A percentile compares a stretch with the other conserved stretches of the same genome.
These are phyloP conservation scores for Phialophora macrospora DNA, from an alignment of 2,329 filamentous ascomycete genomes.

Conservation along the genomic window DNA sequence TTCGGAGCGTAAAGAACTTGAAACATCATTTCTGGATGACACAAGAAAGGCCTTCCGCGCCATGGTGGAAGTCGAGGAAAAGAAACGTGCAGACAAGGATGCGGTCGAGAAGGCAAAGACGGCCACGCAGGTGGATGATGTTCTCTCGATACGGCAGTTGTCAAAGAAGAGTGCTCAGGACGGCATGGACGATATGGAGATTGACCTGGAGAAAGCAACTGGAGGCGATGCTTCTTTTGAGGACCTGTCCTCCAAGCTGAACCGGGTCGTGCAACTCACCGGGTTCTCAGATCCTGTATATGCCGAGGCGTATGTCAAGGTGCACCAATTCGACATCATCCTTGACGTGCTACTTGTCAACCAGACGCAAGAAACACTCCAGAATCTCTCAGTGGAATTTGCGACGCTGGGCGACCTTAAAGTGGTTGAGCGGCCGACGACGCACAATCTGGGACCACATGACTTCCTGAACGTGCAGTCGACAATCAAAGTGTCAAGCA, in stretches of 20 bases:
- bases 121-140: constrained; percentile 93
- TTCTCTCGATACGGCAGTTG: constrained; percentile 88
- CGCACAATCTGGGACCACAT: constrained; percentile 91
- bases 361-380: constrained; percentile 92
- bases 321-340: constrained; percentile 98
- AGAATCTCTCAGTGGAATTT: constrained; percentile 97
- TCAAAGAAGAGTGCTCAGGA: constrained; percentile 87
- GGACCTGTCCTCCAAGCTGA: constrained; percentile 90
- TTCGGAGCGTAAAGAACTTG: constrained; percentile 83
- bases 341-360: constrained; percentile 96
- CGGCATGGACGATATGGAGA: constrained; percentile 80
- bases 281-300: constrained; percentile 98
- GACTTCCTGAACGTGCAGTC: constrained; percentile 99
- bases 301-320: constrained; percentile 98
- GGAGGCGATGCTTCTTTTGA: constrained; percentile 84
- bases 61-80: constrained; percentile 97
- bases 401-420: constrained; percentile 98
- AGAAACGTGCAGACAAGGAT: constrained; percentile 94
- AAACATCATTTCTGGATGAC: constrained; percentile 90
- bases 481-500: constrained; percentile 97
- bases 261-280: constrained; percentile 92
- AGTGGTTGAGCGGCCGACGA: constrained; percentile 94
- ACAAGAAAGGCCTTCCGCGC: constrained; percentile 93
- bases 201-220: constrained; percentile 91
- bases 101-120: constrained; percentile 91